These are phyloP conservation scores for Tuber indicum DNA, from an alignment of 495 filamentous ascomycete genomes.

Conservation along the genomic window DNA sequence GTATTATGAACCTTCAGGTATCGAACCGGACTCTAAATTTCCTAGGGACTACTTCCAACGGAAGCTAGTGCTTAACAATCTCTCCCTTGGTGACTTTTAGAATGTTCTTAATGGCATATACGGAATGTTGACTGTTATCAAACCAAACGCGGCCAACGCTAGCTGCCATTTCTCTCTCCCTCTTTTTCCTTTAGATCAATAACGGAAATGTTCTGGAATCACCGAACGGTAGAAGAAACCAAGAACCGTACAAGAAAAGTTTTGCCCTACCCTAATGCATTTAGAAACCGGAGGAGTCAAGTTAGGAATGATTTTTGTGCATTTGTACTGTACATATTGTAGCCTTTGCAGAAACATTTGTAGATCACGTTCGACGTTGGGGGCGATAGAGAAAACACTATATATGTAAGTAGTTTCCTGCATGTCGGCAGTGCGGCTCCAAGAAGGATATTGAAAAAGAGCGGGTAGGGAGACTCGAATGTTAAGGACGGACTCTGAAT, in stretches of 20 bases:
- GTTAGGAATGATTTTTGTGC: conserved; percentile 17
- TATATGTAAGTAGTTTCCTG: conserved; percentile 21
- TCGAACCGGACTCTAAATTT: background rate
- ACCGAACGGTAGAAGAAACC: background rate
- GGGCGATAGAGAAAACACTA: conserved; percentile 12
- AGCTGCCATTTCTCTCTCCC: background rate
- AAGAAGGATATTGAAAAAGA: conserved; percentile 22
- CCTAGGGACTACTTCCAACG: background rate
- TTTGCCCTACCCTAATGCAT: conserved; percentile 11
- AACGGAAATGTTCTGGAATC: background rate
- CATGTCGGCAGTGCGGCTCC: conserved; percentile 33
- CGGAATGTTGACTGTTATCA: background rate
- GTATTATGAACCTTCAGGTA: background rate
- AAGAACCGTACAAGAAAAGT: background rate
- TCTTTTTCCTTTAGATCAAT: conserved; percentile 10
- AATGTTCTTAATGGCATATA: conserved; percentile 27
- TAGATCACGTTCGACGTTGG: conserved; percentile 20
- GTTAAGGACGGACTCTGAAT: conserved; percentile 8
- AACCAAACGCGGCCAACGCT: background rate
- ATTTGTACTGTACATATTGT: background rate
- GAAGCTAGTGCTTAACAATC: background rate
- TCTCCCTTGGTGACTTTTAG: conserved; percentile 21
- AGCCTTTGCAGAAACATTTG: conserved; percentile 19
- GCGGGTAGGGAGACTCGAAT: conserved; percentile 25
- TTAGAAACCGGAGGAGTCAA: conserved; percentile 6